A percentile compares a stretch with the other conserved stretches of the same genome.
phyloP scores from a whole-genome alignment of 2,329 filamentous ascomycete genomes.

The Lecanicillium sp. region DNA sequence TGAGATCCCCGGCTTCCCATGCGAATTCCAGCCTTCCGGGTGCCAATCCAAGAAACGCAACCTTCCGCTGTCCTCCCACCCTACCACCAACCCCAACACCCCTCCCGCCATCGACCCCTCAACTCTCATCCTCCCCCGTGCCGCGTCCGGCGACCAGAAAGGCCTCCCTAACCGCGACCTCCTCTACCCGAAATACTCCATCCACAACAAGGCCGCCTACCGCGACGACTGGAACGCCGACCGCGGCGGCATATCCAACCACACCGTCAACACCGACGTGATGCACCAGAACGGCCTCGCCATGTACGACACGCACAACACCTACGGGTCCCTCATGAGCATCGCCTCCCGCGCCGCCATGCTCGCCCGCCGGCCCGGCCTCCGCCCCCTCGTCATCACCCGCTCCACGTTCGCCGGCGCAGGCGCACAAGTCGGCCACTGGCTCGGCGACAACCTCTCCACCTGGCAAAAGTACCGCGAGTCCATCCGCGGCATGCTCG shows the following conservation, averaged over 20 bases:
- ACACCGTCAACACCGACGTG: constrained; percentile 61
- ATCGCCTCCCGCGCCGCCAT: constrained; percentile 58
- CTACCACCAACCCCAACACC: background rate
- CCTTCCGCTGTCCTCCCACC: constrained; percentile 11
- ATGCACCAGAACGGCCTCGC: constrained; percentile 60
- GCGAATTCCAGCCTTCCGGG: constrained; percentile 53
- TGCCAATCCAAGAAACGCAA: constrained; percentile 55
- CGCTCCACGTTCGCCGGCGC: constrained; percentile 71
- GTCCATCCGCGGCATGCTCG: constrained; percentile 52
- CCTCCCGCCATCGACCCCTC: background rate
- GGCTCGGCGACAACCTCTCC: constrained; percentile 61
- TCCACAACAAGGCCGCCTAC: constrained; percentile 63
- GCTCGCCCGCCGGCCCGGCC: constrained; percentile 54
- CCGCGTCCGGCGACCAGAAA: constrained; percentile 46
- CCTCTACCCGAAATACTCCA: constrained; percentile 68
- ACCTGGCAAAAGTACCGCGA: constrained; percentile 53
- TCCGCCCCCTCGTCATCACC: constrained; percentile 67
- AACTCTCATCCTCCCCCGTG: constrained; percentile 30
- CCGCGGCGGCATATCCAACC: constrained; percentile 53
- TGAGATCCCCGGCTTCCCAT: constrained; percentile 56
- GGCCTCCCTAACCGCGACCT: constrained; percentile 50
- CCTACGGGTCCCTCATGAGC: constrained; percentile 75
- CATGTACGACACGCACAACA: constrained; percentile 72
- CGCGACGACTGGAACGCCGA: constrained; percentile 37
- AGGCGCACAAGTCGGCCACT: constrained; percentile 64